Evolutionary conservation across 1,139 yeast species (phyloP), one percentile per base, ranked within the genome.

Genomic region (Protomyces pachydermus): DNA sequence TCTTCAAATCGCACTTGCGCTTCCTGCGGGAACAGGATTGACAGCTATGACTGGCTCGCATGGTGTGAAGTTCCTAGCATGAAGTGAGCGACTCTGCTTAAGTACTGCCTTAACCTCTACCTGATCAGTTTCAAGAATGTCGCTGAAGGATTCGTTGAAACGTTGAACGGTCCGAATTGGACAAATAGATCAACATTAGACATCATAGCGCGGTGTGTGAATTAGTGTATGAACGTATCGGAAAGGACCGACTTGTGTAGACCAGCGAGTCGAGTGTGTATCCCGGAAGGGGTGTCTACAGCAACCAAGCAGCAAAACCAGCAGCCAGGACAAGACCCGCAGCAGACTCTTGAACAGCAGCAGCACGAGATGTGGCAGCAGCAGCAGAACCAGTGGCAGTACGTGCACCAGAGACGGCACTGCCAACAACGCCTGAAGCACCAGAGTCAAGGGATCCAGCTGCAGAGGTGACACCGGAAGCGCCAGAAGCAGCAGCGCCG

Each of bases 361-460:
- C 35, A 28, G 55, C 54, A 18, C 23, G 25, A 9, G 58, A 32
- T 18, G 58, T 20, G 10, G 62, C 51, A 9, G 58, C 37, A 8
- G 63, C 53, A 25, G 63, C 51, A 6, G 62, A 23, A 12, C 18
- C 28, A n/a, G 63, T 56, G 5, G 35, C 56, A 12, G 57, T 45
- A 8, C 48, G 63, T 3, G 63, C 42, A 16, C 28, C 53, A 23
- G 48, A 42, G 5, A 3, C 42, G 5, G 42, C 42, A 37, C 42
- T 37, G 2, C 42, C 42, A n/a, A 12, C 16, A 37, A 18, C 25
- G 5, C 25, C 48, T 9, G 37, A n/a, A 2, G 32, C n/a, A n/a
- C 28, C 28, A 37, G 48, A 25, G n/a, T 10, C 28, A 54, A 14
- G 18, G 35, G 54, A 50, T 8, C 38, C 54, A 23, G 54, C 25